Evolutionary conservation across 2,329 filamentous ascomycete genomes (phyloP).

Genomic region (Aureobasidium leucospermi): DNA sequence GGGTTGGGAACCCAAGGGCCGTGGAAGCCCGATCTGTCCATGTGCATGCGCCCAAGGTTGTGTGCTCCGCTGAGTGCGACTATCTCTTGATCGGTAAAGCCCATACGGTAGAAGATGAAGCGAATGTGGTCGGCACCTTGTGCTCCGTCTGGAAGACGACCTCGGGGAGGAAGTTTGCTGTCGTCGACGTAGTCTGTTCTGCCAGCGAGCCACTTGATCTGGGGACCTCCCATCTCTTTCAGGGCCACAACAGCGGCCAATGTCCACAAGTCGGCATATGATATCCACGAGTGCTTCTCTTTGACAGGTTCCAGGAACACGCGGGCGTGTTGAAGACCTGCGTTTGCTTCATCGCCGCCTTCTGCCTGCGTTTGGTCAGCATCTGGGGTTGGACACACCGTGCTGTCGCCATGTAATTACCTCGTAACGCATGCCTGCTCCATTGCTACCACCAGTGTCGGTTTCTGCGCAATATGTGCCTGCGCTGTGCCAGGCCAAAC

Average conservation of each 20-base stretch:
- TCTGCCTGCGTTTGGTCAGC: conserved; percentile 31
- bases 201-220: conserved; percentile 50
- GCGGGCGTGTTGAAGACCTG: conserved; percentile 56
- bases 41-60: conserved; percentile 50
- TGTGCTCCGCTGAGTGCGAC: conserved; percentile 51
- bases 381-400: neutral
- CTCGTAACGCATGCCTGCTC: conserved; percentile 60
- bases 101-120: conserved; percentile 53
- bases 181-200: conserved; percentile 58
- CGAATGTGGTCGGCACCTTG: conserved; percentile 49
- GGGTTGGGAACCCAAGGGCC: conserved; percentile 26
- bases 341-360: conserved; percentile 58
- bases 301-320: conserved; percentile 59
- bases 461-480: conserved; percentile 54
- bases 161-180: conserved; percentile 50
- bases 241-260: conserved; percentile 54
- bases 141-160: conserved; percentile 48
- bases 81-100: conserved; percentile 54
- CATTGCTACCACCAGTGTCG: conserved; percentile 57
- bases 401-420: neutral
- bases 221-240: conserved; percentile 53
- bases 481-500: conserved; percentile 58
- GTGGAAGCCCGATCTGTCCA: conserved; percentile 49
- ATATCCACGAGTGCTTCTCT: conserved; percentile 53
- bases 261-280: conserved; percentile 60